phyloP scores from a whole-genome alignment of 169 alveolate genomes.

The Perkinsus chesapeaki region DNA sequence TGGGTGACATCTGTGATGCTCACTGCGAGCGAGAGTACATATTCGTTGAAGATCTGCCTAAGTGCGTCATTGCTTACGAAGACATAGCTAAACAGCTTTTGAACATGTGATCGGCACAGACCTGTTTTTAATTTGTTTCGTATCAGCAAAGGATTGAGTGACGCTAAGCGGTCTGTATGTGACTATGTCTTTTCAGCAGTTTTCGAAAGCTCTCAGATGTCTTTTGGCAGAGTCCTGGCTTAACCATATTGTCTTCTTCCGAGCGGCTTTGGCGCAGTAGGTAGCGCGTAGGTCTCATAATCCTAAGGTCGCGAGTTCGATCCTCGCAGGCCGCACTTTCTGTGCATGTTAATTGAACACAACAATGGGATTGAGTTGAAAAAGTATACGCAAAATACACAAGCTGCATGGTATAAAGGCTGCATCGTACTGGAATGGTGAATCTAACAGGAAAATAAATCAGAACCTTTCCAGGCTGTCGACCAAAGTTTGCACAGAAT shows the following conservation, averaged over 20 bases:
- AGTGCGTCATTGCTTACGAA: conserved; percentile 1
- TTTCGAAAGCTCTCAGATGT: no score
- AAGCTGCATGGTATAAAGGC: neutral
- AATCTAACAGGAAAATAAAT: neutral
- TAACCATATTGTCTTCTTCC: neutral
- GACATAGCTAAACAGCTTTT: neutral
- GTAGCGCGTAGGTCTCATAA: conserved; percentile 4
- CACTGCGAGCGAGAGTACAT: conserved; percentile 10
- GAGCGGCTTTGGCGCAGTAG: conserved; percentile 4
- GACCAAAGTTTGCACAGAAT: neutral
- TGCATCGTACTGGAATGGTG: neutral
- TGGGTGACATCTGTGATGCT: conserved; percentile 12
- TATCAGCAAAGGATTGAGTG: neutral
- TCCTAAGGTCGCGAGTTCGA: conserved; percentile 5
- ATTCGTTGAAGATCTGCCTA: neutral
- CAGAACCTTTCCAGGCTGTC: neutral
- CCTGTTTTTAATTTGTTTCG: neutral
- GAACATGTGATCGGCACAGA: neutral
- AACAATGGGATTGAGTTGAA: neutral
- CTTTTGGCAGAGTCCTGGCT: neutral
- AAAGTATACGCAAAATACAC: neutral
- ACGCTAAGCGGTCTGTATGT: no score
- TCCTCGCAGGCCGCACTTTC: conserved; percentile 7
- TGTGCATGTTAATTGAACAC: neutral
- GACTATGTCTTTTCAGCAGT: no score